Conservation (phyloP, 345 rosid genomes). For the Gossypium herbaceum region DNA sequence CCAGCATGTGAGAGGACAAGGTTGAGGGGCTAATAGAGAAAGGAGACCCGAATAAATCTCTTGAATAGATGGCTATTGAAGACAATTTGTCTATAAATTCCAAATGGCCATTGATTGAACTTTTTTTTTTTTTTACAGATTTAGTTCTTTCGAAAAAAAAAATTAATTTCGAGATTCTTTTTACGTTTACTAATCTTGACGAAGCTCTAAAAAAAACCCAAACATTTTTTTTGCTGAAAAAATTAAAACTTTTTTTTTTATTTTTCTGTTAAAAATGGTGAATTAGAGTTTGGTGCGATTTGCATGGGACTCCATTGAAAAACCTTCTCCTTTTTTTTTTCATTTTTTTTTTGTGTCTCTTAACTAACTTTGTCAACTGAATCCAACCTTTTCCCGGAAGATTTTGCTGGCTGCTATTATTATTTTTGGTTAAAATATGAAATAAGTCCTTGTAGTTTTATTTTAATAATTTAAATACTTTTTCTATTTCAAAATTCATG, state of each 20-base stretch:
- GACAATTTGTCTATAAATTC: too few relatives aligned
- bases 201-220: not conserved
- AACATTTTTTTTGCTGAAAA: not conserved
- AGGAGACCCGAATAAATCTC: slow-evolving; percentile 15
- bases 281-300: not conserved
- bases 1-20: slow-evolving; percentile 1
- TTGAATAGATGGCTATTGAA: not conserved
- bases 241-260: not conserved
- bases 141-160: not conserved
- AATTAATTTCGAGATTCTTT: not conserved
- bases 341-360: not conserved
- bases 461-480: too few relatives aligned
- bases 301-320: slow-evolving; percentile 23
- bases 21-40: not conserved
- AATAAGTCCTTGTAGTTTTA: too few relatives aligned
- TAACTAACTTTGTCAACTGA: slow-evolving; percentile 5
- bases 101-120: not conserved
- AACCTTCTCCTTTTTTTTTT: not conserved
- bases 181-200: slow-evolving; percentile 12
- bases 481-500: too few relatives aligned
- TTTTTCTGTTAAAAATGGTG: not conserved
- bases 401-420: not conserved
- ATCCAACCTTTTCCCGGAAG: slow-evolving; percentile 7
- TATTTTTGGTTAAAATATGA: not conserved
- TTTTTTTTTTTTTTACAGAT: not conserved